These are phyloP conservation scores for Penicillium sp. DNA, from an alignment of 2,329 filamentous ascomycete genomes.

Conservation along the genomic window DNA sequence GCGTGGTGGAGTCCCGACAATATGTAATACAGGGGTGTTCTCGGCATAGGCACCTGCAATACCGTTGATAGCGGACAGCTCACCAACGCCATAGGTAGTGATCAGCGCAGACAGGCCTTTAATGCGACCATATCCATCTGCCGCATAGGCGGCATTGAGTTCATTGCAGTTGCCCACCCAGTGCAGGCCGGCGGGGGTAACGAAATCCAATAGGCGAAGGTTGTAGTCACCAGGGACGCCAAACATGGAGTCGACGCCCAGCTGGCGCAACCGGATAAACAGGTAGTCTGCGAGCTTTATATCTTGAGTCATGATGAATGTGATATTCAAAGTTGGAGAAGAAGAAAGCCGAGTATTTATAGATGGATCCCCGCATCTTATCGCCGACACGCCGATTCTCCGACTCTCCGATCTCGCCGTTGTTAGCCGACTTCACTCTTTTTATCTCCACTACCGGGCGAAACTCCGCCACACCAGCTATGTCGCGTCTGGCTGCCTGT, in stretches of 20 bases:
- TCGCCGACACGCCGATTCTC: constrained; percentile 13
- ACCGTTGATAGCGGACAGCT: constrained; percentile 62
- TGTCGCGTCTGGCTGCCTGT: constrained; percentile 21
- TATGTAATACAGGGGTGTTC: constrained; percentile 57
- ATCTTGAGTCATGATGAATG: constrained; percentile 12
- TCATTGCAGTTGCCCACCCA: constrained; percentile 64
- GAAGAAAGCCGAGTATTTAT: neutral
- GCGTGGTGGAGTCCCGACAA: constrained; percentile 48
- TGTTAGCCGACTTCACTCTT: constrained; percentile 13
- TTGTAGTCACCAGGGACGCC: constrained; percentile 68
- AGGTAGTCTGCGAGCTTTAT: constrained; percentile 45
- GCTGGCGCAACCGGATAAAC: constrained; percentile 55
- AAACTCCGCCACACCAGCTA: constrained; percentile 8
- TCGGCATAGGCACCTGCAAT: constrained; percentile 67
- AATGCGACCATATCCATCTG: constrained; percentile 28
- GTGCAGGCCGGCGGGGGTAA: constrained; percentile 50
- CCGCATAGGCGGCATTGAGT: constrained; percentile 54
- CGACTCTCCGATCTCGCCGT: constrained; percentile 11
- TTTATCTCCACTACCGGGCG: constrained; percentile 4
- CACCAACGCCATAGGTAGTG: constrained; percentile 50
- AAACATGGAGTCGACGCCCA: constrained; percentile 58
- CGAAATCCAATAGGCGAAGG: constrained; percentile 58
- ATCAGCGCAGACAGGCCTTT: constrained; percentile 26
- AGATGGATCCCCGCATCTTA: constrained; percentile 13
- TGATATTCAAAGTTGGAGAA: constrained; percentile 1